phyloP scores from a whole-genome alignment of 345 rosid genomes.

The Pistacia vera region DNA sequence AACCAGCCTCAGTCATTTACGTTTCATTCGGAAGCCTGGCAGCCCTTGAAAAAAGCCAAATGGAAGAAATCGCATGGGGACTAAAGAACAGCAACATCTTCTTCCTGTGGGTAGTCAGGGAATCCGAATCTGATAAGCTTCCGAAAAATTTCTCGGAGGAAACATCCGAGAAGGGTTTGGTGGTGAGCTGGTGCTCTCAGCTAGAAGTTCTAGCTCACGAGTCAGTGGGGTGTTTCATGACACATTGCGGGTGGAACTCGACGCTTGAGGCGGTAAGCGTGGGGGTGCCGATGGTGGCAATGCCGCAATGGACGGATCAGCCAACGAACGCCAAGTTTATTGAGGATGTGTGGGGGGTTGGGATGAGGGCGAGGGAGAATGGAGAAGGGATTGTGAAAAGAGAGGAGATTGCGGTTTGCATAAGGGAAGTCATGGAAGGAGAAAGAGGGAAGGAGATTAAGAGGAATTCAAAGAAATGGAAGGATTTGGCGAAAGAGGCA shows the following conservation, averaged over 20 bases:
- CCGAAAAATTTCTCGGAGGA: conserved; percentile 34
- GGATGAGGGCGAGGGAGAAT: conserved; percentile 33
- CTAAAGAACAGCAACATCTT: conserved; percentile 29
- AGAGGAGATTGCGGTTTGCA: conserved; percentile 52
- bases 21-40: conserved; percentile 40
- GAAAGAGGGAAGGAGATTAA: conserved; percentile 32
- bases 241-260: conserved; percentile 61
- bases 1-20: conserved; percentile 46
- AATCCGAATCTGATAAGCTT: conserved; percentile 43
- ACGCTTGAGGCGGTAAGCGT: conserved; percentile 23
- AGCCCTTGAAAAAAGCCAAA: conserved; percentile 41
- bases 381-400: conserved; percentile 33
- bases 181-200: conserved; percentile 53
- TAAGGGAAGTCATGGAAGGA: conserved; percentile 27
- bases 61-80: conserved; percentile 47
- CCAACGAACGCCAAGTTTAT: conserved; percentile 37
- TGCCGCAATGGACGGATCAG: conserved; percentile 30
- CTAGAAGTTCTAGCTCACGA: conserved; percentile 32
- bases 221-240: conserved; percentile 48
- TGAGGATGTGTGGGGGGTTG: conserved; percentile 38
- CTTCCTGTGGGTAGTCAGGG: conserved; percentile 66
- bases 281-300: conserved; percentile 31
- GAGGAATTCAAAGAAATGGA: conserved; percentile 25
- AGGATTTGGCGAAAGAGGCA: conserved; percentile 30
- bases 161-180: conserved; percentile 36